Evolutionary conservation across 257 asterid species (phyloP).

Genomic region (Lithospermum erythrorhizon): DNA sequence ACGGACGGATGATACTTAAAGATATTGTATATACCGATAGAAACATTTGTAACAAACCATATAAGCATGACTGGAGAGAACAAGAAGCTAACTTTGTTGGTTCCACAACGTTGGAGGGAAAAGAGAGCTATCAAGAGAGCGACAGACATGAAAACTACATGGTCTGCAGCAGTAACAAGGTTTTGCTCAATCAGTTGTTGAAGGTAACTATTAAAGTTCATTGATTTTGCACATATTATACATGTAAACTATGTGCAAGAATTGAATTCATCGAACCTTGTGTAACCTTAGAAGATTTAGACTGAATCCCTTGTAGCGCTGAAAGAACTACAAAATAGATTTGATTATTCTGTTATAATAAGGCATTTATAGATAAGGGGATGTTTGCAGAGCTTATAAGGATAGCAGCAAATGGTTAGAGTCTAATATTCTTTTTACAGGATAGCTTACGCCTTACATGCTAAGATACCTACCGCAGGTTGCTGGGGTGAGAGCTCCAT

Average conservation of each 20-base stretch:
- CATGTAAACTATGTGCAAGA: neutral
- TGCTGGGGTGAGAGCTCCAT: conserved; percentile 79
- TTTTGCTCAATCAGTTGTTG: neutral
- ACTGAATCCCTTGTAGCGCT: conserved; percentile 71
- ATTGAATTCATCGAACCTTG: conserved; percentile 26
- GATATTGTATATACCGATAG: conserved; percentile 20
- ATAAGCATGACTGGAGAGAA: conserved; percentile 24
- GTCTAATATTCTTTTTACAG: neutral
- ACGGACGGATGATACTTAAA: conserved; percentile 14
- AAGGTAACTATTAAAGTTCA: neutral
- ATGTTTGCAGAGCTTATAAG: neutral
- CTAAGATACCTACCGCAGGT: conserved; percentile 38
- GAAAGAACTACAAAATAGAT: conserved; percentile 39
- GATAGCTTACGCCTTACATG: neutral
- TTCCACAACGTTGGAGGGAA: conserved; percentile 18
- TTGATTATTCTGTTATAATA: neutral
- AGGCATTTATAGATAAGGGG: neutral
- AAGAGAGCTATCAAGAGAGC: conserved; percentile 14
- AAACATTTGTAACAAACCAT: conserved; percentile 15
- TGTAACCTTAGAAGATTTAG: conserved; percentile 49
- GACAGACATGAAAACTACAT: conserved; percentile 17
- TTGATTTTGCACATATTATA: neutral
- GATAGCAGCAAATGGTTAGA: neutral
- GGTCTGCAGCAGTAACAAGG: conserved; percentile 8
- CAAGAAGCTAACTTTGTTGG: conserved; percentile 21